Evolutionary conservation across 345 rosid genomes (phyloP), one percentile per base, ranked within the genome.

Genomic region (Arabidopsis arenosa): DNA sequence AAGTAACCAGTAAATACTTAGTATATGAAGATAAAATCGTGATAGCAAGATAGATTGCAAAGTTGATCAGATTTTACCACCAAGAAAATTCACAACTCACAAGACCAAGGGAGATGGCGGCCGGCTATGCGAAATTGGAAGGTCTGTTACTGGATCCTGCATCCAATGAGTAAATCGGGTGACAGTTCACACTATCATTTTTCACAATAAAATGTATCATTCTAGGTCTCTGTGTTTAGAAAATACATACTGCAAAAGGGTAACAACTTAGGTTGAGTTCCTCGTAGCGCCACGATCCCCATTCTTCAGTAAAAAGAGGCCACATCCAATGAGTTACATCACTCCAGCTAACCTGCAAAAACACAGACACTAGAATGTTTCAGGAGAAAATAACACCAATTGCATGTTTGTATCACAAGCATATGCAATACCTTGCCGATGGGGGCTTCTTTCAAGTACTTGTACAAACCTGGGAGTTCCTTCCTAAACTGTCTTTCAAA

Each of bases 301-400:
- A 93, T 51, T 75, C 80, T 76, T 93, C 93, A 45, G 89, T 69
- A 81, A 86, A 91, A 62, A 93, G 91, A 13, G 98, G 97, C 97
- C 97, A 93, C 98, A 93, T 91, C 97, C 97, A 93, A 72, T 93
- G 97, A 59, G 81, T 82, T 73, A 91, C 92, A 72, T 93, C 97
- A 81, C 78, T 85, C 98, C 97, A 93, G 76, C 87, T 83, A 73
- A 86, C 85, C 98, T 93, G 47, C 7, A 62, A 39, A 72, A n/a
- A 5, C 40, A 60, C n/a, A 52, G 45, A 41, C 11, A 14, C 8
- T 28, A 39, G 9, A 21, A 66, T 45, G 54, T 0, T 36, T 44
- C 37, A 56, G 28, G 37, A 61, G 49, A 58, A 52, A 63, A 37
- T 64, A 69, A 63, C 49, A 61, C 1, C 37, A 30, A 0, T 5